These are phyloP conservation scores for Colletotrichum sp. DNA, from an alignment of 2,329 filamentous ascomycete genomes.

Conservation along the genomic window DNA sequence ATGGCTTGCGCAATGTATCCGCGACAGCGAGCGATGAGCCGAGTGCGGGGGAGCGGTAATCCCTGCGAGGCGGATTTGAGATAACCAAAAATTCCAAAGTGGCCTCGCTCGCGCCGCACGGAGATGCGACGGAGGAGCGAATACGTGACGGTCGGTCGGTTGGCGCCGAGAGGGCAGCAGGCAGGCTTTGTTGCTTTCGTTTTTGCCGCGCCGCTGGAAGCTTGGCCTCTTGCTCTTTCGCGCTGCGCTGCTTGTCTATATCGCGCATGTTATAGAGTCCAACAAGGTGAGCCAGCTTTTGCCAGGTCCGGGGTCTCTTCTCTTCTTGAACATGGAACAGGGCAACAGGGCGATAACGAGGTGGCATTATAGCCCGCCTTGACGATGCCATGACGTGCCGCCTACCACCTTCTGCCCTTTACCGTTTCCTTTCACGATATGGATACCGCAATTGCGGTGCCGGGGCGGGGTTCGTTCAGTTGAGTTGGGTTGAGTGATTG, in stretches of 20 bases:
- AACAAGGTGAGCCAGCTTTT: background rate
- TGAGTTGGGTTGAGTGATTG: background rate
- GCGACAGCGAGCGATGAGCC: background rate
- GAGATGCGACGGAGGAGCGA: background rate
- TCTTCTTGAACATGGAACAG: background rate
- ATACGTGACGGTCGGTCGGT: background rate
- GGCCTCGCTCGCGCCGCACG: background rate
- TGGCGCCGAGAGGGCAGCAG: slow-evolving; percentile 1
- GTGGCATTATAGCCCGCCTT: slow-evolving; percentile 5
- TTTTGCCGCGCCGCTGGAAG: background rate
- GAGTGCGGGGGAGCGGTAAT: background rate
- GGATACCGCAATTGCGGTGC: background rate
- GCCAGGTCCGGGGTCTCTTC: background rate
- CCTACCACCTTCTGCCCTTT: background rate
- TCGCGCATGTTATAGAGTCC: background rate
- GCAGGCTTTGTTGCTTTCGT: background rate
- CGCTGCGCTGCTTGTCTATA: background rate
- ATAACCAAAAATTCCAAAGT: background rate
- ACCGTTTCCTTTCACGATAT: background rate
- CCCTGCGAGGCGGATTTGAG: background rate
- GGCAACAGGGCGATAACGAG: background rate
- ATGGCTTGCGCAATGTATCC: slow-evolving; percentile 6
- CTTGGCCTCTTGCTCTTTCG: background rate
- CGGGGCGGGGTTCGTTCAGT: no score
- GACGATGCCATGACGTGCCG: slow-evolving; percentile 14